Evolutionary conservation across 2,329 filamentous ascomycete species (phyloP).

Genomic region (Aspergillus ustus): DNA sequence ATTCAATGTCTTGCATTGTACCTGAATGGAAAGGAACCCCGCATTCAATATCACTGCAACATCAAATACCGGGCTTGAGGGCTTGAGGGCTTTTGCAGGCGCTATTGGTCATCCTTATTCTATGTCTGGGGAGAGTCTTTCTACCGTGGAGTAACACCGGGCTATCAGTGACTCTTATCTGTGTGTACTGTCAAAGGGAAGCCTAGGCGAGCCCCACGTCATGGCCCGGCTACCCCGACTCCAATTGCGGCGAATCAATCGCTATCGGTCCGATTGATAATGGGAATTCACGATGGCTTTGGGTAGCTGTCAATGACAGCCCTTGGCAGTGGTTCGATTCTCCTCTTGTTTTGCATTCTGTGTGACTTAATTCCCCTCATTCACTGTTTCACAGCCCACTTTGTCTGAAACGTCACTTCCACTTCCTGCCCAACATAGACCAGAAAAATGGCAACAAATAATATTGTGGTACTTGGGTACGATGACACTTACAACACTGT

Average conservation of each 20-base stretch:
- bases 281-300: not conserved
- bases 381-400: not conserved
- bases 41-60: not conserved
- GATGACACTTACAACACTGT: slow-evolving; percentile 5
- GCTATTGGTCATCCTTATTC: not conserved
- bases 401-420: not conserved
- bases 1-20: not conserved
- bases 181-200: not conserved
- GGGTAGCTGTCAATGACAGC: not conserved
- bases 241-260: slow-evolving; percentile 7
- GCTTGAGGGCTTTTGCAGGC: not conserved
- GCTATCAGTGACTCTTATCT: not conserved
- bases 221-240: not conserved
- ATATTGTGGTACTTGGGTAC: slow-evolving; percentile 48
- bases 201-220: not conserved
- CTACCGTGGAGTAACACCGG: not conserved
- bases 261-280: slow-evolving; percentile 2
- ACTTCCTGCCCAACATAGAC: not conserved
- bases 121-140: not conserved
- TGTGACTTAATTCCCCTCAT: not conserved
- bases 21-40: not conserved
- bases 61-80: not conserved
- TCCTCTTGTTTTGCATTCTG: not conserved
- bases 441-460: slow-evolving; percentile 37
- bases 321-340: slow-evolving; percentile 1